A percentile compares a stretch with the other conserved stretches of the same genome.
phyloP scores from a whole-genome alignment of 192 early-diverging fungal species.

The Coemansia sp. region DNA sequence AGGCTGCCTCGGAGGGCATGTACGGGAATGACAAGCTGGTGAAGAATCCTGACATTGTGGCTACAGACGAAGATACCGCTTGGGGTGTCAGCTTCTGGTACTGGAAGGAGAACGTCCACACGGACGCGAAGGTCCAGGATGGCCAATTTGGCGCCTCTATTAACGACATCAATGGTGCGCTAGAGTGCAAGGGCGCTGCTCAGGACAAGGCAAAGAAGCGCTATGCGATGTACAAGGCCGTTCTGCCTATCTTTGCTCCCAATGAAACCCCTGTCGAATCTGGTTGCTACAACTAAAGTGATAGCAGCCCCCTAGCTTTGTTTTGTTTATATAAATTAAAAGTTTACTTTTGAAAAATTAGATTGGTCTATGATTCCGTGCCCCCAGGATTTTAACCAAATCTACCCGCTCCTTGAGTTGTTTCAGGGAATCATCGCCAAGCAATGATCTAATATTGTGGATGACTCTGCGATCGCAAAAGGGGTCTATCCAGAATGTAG shows the following conservation, averaged over 20 bases:
- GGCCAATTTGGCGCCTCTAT: slow-evolving; percentile 57
- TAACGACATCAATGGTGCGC: slow-evolving; percentile 55
- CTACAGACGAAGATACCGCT: slow-evolving; percentile 36
- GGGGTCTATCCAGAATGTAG: no score
- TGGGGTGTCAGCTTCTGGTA: slow-evolving; percentile 54
- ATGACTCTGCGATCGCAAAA: no score
- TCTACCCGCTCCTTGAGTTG: no score
- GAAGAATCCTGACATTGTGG: slow-evolving; percentile 28
- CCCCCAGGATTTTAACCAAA: no score
- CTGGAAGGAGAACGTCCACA: slow-evolving; percentile 51
- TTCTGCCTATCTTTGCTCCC: slow-evolving; percentile 43
- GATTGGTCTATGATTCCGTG: no score
- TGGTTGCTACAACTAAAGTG: slow-evolving; percentile 53
- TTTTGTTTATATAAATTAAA: not conserved
- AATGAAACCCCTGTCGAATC: slow-evolving; percentile 34
- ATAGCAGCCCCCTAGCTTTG: not conserved
- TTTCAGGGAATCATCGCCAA: no score
- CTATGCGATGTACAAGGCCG: slow-evolving; percentile 51
- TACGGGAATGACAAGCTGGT: slow-evolving; percentile 46
- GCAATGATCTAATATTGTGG: no score
- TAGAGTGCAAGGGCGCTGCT: slow-evolving; percentile 51
- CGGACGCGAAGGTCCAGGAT: slow-evolving; percentile 33
- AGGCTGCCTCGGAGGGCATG: slow-evolving; percentile 45
- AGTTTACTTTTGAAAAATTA: no score
- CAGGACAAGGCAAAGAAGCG: slow-evolving; percentile 55